phyloP scores from a whole-genome alignment of 306 rosid genomes.

The Prunus dulcis region DNA sequence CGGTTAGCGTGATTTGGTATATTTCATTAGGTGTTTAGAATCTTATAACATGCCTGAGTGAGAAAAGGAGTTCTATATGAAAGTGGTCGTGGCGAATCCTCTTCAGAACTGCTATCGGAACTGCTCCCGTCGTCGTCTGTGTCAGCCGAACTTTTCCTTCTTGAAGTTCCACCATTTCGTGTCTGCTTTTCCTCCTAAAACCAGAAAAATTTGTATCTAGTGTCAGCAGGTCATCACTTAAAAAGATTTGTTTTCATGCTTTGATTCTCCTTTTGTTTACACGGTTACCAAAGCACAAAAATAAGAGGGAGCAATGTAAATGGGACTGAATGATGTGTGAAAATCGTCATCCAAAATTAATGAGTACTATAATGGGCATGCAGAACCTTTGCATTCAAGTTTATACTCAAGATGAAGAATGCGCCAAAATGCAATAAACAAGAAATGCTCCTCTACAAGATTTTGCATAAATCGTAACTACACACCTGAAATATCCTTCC shows the following conservation, averaged over 20 bases:
- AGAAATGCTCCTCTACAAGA: neutral
- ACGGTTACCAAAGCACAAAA: too few relatives aligned
- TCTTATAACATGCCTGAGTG: slow-evolving; percentile 54
- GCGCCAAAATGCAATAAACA: neutral
- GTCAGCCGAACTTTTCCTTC: slow-evolving; percentile 51
- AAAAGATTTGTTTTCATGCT: too few relatives aligned
- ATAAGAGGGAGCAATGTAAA: too few relatives aligned
- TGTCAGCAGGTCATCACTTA: neutral
- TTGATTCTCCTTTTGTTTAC: too few relatives aligned
- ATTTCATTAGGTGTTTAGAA: neutral
- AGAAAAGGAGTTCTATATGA: slow-evolving; percentile 80
- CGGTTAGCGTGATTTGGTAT: neutral
- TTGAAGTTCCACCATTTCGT: slow-evolving; percentile 56
- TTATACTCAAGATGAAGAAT: neutral
- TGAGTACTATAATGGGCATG: neutral
- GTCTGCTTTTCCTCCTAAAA: slow-evolving; percentile 53
- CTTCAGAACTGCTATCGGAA: slow-evolving; percentile 69
- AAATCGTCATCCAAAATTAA: neutral
- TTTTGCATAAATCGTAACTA: neutral
- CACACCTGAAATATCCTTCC: slow-evolving; percentile 91
- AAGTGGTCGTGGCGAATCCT: slow-evolving; percentile 61
- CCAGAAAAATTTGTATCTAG: neutral
- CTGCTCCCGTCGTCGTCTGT: slow-evolving; percentile 66
- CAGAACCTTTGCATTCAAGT: neutral
- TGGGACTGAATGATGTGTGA: neutral